Conservation (phyloP, 2,329 filamentous ascomycete genomes). For the Neopestalotiopsis sp. region DNA sequence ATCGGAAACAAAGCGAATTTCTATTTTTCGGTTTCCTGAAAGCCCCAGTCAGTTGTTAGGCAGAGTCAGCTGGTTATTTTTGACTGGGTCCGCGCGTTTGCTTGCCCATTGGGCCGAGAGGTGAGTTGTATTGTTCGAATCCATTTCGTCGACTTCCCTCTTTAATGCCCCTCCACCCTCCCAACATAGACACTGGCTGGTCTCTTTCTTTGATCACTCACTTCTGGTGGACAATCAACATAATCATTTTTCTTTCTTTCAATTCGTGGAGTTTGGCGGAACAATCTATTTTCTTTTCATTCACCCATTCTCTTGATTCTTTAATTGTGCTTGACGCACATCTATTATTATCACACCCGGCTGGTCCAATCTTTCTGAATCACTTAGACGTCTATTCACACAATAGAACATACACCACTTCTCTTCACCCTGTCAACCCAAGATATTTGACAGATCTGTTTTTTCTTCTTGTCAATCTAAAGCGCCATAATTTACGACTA, state of each 20-base stretch:
- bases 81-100: slow-evolving; percentile 14
- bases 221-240: slow-evolving; percentile 15
- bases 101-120: slow-evolving; percentile 3
- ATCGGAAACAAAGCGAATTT: slow-evolving; percentile 29
- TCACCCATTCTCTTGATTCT: slow-evolving; percentile 20
- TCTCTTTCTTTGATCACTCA: slow-evolving; percentile 11
- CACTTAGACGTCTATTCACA: background rate
- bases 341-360: slow-evolving; percentile 20
- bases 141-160: slow-evolving; percentile 7
- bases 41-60: slow-evolving; percentile 15
- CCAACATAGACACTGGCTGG: slow-evolving; percentile 33
- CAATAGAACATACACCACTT: background rate
- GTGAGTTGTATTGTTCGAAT: slow-evolving; percentile 12
- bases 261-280: slow-evolving; percentile 21
- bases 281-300: slow-evolving; percentile 20
- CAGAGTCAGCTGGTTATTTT: slow-evolving; percentile 18
- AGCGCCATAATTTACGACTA: background rate
- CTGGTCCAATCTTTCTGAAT: slow-evolving; percentile 12
- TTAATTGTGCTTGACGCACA: slow-evolving; percentile 8
- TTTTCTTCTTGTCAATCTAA: background rate
- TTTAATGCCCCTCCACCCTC: slow-evolving; percentile 20
- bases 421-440: background rate
- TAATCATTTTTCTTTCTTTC: slow-evolving; percentile 18
- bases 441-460: no score
- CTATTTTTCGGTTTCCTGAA: slow-evolving; percentile 23